These are phyloP conservation scores for Ceratocystis eucalypticola DNA, from an alignment of 2,329 filamentous ascomycete species.

Conservation along the genomic window DNA sequence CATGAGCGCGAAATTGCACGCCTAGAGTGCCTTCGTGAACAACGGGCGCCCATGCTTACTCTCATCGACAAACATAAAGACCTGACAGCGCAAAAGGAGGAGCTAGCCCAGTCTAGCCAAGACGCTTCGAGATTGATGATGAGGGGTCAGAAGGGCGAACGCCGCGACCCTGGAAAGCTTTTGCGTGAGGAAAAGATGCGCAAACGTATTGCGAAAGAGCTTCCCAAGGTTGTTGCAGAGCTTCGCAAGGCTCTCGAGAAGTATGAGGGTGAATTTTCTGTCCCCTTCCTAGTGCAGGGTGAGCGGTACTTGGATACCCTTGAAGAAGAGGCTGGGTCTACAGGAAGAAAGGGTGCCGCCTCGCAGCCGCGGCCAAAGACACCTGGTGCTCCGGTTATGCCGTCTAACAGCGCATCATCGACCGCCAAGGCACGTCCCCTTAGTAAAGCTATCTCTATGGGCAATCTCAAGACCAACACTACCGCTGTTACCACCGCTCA, in stretches of 20 bases:
- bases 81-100: conserved; percentile 72
- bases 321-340: conserved; percentile 42
- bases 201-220: conserved; percentile 89
- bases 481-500: conserved; percentile 7
- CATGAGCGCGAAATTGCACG: conserved; percentile 84
- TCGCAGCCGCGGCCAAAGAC: conserved; percentile 34
- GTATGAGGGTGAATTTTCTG: conserved; percentile 90
- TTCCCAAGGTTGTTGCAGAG: conserved; percentile 83
- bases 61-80: conserved; percentile 73
- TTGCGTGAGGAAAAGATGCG: conserved; percentile 96
- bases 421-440: conserved; percentile 26
- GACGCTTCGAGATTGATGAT: conserved; percentile 88
- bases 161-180: conserved; percentile 84
- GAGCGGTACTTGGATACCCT: conserved; percentile 80
- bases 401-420: conserved; percentile 45
- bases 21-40: conserved; percentile 68
- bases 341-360: conserved; percentile 35
- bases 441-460: conserved; percentile 24
- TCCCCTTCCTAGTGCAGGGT: conserved; percentile 85
- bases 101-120: conserved; percentile 79
- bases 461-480: conserved; percentile 15
- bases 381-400: conserved; percentile 48
- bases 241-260: conserved; percentile 64
- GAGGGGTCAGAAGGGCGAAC: conserved; percentile 84
- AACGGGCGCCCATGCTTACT: conserved; percentile 70